phyloP scores from a whole-genome alignment of 2,329 filamentous ascomycete genomes.

The Paraconiothyrium brasiliense region DNA sequence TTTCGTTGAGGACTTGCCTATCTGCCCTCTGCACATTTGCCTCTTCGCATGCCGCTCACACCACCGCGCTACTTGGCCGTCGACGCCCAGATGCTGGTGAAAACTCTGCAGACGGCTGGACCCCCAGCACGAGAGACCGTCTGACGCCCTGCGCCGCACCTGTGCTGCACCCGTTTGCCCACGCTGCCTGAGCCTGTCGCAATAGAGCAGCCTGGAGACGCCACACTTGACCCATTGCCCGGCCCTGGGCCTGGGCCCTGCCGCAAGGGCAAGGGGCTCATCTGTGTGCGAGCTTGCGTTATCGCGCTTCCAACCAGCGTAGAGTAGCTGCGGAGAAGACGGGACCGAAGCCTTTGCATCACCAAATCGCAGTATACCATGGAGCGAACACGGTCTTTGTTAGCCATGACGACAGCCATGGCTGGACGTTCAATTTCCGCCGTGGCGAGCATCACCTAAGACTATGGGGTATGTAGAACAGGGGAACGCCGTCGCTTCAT shows the following conservation, averaged over 20 bases:
- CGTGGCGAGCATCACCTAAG: conserved; percentile 2
- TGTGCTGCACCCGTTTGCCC: background rate
- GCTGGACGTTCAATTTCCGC: background rate
- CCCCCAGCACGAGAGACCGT: background rate
- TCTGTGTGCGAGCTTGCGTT: background rate
- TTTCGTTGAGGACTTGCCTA: background rate
- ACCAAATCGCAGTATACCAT: background rate
- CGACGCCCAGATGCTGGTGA: conserved; percentile 3
- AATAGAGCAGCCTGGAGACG: conserved; percentile 1
- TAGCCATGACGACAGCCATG: conserved; percentile 1
- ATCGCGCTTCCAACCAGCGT: background rate
- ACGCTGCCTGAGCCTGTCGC: background rate
- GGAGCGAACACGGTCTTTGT: background rate
- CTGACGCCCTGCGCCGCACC: background rate
- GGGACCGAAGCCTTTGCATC: conserved; percentile 3
- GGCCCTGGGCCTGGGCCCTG: background rate
- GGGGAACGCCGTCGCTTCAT: background rate
- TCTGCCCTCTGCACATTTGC: conserved; percentile 5
- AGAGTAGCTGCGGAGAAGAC: background rate
- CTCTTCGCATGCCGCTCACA: conserved; percentile 2
- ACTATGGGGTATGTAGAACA: background rate
- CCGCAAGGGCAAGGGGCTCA: background rate
- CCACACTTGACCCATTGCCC: background rate
- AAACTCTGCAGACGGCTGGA: background rate
- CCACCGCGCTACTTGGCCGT: background rate